A percentile compares a stretch with the other conserved stretches of the same genome.
Evolutionary conservation across 768 basidiomycete species (phyloP).

Genomic region (Ramaria rubella): DNA sequence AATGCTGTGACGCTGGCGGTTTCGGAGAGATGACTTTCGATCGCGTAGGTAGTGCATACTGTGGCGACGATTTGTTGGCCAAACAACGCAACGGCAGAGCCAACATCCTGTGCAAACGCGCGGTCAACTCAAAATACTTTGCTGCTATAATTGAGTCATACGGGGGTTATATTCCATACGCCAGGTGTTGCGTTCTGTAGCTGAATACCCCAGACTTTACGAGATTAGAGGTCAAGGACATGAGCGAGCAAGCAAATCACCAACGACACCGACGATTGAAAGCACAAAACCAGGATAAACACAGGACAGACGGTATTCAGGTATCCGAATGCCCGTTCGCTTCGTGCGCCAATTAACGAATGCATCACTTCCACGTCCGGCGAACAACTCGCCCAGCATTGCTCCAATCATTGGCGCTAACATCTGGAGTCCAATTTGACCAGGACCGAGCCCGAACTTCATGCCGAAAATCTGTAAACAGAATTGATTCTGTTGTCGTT

Average conservation of each 20-base stretch:
- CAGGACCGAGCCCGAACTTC: slow-evolving; percentile 15
- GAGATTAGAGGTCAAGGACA: neutral
- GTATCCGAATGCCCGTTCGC: slow-evolving; percentile 15
- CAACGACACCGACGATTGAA: slow-evolving; percentile 10
- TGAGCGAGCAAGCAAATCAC: neutral
- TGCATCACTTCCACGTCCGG: slow-evolving; percentile 17
- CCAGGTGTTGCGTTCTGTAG: neutral
- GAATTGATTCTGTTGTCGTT: neutral
- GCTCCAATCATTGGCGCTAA: slow-evolving; percentile 17
- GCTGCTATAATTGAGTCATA: neutral
- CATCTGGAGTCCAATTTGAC: slow-evolving; percentile 20
- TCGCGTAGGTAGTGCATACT: slow-evolving; percentile 1
- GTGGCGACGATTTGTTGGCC: slow-evolving; percentile 5
- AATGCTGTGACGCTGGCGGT: neutral
- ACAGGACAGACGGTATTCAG: slow-evolving; percentile 16
- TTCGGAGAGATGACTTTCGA: neutral
- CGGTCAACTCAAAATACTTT: neutral
- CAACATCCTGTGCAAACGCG: neutral
- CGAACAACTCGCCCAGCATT: slow-evolving; percentile 18
- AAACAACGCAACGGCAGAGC: neutral
- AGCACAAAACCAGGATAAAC: slow-evolving; percentile 17
- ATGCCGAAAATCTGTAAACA: slow-evolving; percentile 13
- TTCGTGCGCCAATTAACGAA: slow-evolving; percentile 15
- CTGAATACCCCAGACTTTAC: slow-evolving; percentile 2
- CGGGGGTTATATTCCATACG: slow-evolving; percentile 5